Conservation (phyloP, 2,329 filamentous ascomycete species). For the Tolypocladium ophioglossoides region DNA sequence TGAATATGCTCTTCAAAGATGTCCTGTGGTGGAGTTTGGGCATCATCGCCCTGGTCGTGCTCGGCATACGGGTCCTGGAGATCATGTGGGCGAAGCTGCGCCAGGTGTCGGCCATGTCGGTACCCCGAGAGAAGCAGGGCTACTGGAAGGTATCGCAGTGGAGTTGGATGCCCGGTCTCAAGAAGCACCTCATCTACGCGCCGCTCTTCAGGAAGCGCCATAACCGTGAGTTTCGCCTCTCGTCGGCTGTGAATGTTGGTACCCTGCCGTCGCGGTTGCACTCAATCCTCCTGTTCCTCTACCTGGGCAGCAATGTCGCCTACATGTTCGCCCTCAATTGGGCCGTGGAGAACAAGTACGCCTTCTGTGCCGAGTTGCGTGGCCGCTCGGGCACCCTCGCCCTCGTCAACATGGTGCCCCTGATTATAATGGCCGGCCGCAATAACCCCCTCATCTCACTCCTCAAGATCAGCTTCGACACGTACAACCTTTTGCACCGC, state of each 20-base stretch:
- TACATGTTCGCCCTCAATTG: constrained; percentile 56
- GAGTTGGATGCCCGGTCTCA: constrained; percentile 50
- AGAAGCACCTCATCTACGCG: constrained; percentile 50
- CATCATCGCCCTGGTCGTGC: constrained; percentile 40
- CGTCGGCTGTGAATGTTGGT: constrained; percentile 47
- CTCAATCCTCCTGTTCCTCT: constrained; percentile 43
- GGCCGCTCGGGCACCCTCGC: constrained; percentile 78
- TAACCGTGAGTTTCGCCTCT: constrained; percentile 55
- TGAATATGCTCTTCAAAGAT: constrained; percentile 47
- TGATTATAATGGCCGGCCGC: constrained; percentile 78
- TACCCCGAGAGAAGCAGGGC: constrained; percentile 37
- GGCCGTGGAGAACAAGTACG: constrained; percentile 43
- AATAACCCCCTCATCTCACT: constrained; percentile 85
- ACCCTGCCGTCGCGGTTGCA: constrained; percentile 58
- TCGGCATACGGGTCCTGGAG: constrained; percentile 42
- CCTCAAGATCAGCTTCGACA: constrained; percentile 86
- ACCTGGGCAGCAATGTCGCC: constrained; percentile 48
- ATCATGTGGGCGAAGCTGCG: constrained; percentile 45
- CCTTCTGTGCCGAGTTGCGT: constrained; percentile 70
- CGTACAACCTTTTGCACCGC: constrained; percentile 66
- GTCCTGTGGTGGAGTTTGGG: constrained; percentile 52
- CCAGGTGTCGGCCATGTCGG: constrained; percentile 48
- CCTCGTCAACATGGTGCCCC: constrained; percentile 82
- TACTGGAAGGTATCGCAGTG: constrained; percentile 51
- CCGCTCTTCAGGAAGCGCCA: constrained; percentile 55